phyloP scores from a whole-genome alignment of 2,329 filamentous ascomycete genomes.

The Leptoxyphium fumago region DNA sequence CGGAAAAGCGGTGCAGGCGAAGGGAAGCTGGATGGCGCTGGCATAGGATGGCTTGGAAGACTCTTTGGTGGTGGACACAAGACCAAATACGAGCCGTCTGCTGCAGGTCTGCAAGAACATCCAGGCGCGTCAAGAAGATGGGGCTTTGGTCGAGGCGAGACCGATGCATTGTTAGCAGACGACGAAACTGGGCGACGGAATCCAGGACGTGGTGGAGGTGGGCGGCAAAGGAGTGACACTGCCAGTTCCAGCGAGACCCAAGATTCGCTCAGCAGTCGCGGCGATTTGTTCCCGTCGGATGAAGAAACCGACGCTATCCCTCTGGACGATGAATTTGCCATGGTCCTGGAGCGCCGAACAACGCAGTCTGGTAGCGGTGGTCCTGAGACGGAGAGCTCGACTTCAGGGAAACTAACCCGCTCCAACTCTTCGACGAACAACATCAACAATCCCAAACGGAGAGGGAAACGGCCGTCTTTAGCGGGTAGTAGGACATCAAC shows the following conservation, averaged over 20 bases:
- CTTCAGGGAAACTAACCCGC: slow-evolving; percentile 36
- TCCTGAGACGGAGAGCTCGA: slow-evolving; percentile 48
- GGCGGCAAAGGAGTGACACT: slow-evolving; percentile 59
- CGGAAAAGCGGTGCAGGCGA: slow-evolving; percentile 41
- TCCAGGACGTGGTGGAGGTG: slow-evolving; percentile 15
- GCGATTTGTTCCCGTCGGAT: slow-evolving; percentile 81
- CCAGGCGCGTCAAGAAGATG: slow-evolving; percentile 40
- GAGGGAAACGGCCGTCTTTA: background rate
- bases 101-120: slow-evolving; percentile 79
- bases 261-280: slow-evolving; percentile 73
- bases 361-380: slow-evolving; percentile 32
- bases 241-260: slow-evolving; percentile 66
- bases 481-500: slow-evolving; percentile 11
- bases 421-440: slow-evolving; percentile 26
- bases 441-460: background rate
- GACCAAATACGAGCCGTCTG: slow-evolving; percentile 77
- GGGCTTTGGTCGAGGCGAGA: slow-evolving; percentile 35
- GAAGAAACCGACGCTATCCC: slow-evolving; percentile 81
- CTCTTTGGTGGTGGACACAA: slow-evolving; percentile 64
- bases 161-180: slow-evolving; percentile 57
- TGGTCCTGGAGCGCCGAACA: slow-evolving; percentile 55
- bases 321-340: slow-evolving; percentile 80
- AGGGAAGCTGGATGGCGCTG: slow-evolving; percentile 51
- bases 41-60: slow-evolving; percentile 69
- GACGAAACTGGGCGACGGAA: slow-evolving; percentile 14